Base-by-base conservation (phyloP, 352 stramenopile species). In the Phytophthora colocasiae region DNA sequence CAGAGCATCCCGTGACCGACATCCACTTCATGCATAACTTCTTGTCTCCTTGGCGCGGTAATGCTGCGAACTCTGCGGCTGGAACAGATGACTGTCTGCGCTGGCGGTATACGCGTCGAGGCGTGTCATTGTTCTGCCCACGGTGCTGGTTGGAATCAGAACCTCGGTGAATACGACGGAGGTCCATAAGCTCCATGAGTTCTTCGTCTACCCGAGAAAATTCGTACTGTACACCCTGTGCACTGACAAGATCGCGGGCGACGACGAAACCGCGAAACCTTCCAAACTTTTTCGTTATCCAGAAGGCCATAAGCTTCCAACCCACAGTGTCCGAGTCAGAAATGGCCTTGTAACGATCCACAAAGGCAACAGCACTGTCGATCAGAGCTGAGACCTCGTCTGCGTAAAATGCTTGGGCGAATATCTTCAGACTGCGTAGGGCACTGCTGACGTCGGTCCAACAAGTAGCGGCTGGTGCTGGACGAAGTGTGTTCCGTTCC, bases 241-340 rank as follows among this genome's bases (percentile, higher is more conserved):
- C 49, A 5, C 15, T 27, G 5, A n/a, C 31, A 9, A 14, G 7
- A 27, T 59, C 49, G 11, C 19, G 15, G 12, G 41, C n/a, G 0
- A 59, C 31, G 1, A 59, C 14, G 5, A 55, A 43, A 17, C 58
- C 54, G 6, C 49, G 39, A 15, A 59, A 55, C 27, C 48, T 47
- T 14, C 40, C 45, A 32, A 66, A 53, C 32, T 66, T 66, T 6
- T 31, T 59, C 1, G 48, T 55, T 14, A 54, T n/a, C 40, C 58
- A 66, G 38, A 56, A 52, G 5, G 38, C 36, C 24, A 65, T 27
- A 7, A 65, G 26, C 44, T 52, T 65, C 47, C 46, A 58, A n/a
- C n/a, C 11, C 14, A 36, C 1, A 3, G 47, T 0, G 17, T 55
- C 29, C 3, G 44, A 31, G n/a, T 41, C 31, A 4, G 8, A 9